A percentile compares a stretch with the other conserved stretches of the same genome.
Evolutionary conservation across 441 rosid genomes (phyloP).

Genomic region (Manihot esculenta): DNA sequence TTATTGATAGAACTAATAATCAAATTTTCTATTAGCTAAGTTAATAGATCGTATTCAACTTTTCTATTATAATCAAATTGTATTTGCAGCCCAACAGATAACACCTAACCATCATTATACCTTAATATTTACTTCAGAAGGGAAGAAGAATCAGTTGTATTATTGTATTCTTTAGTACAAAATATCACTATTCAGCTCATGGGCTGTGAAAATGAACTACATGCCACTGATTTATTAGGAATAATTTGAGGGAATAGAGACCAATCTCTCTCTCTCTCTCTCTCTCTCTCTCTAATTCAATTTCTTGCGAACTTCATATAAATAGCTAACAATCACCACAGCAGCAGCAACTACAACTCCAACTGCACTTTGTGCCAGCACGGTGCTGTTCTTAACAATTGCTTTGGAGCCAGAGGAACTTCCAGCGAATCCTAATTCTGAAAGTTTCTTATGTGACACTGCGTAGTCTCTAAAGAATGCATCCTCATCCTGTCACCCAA

Average conservation of each 20-base stretch:
- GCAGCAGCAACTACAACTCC: conserved; percentile 83
- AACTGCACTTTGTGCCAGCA: conserved; percentile 71
- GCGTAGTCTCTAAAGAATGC: conserved; percentile 76
- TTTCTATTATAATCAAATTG: too few species aligned
- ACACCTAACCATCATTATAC: too few species aligned
- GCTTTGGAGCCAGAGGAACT: conserved; percentile 41
- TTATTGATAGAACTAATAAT: too few species aligned
- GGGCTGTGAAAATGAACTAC: not conserved
- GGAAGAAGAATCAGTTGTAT: not conserved
- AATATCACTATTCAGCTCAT: conserved; percentile 3
- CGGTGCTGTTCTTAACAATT: conserved; percentile 42
- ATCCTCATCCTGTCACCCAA: conserved; percentile 65
- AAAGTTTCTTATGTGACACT: conserved; percentile 77
- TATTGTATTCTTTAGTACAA: not conserved
- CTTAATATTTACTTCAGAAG: not conserved
- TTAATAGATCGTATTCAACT: too few species aligned
- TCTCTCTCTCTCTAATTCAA: conserved; percentile 41
- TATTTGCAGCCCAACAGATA: too few species aligned
- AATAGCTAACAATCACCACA: conserved; percentile 74
- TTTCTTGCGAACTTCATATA: conserved; percentile 68
- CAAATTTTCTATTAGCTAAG: too few species aligned
- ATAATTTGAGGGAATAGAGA: not conserved
- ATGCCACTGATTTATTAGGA: not conserved
- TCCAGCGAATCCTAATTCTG: conserved; percentile 76
- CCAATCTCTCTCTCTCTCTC: not conserved